phyloP scores from a whole-genome alignment of 257 asterid species.

The Lycium barbarum region DNA sequence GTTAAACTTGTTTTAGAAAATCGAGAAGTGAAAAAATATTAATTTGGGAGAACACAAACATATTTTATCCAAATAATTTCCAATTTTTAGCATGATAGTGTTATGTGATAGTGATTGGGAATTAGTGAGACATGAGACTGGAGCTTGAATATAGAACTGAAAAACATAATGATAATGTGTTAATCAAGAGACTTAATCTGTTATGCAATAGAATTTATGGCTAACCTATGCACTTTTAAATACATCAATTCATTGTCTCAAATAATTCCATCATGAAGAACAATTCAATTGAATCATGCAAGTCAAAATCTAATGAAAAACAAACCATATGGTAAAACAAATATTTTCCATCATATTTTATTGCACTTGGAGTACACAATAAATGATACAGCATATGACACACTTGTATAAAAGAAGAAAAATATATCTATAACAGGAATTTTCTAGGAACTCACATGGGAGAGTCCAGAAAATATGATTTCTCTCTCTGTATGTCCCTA shows the following conservation, averaged over 20 bases:
- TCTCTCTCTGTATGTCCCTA: slow-evolving; percentile 34
- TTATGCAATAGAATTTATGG: not conserved
- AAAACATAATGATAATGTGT: not conserved
- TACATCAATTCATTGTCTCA: not conserved
- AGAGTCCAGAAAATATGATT: slow-evolving; percentile 35
- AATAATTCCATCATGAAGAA: slow-evolving; percentile 15
- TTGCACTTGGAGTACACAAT: slow-evolving; percentile 7
- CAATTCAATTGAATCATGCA: not conserved
- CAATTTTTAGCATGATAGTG: not conserved
- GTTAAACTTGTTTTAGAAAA: not conserved
- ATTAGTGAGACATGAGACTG: not conserved
- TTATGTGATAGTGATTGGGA: not conserved
- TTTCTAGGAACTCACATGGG: slow-evolving; percentile 41
- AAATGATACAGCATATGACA: slow-evolving; percentile 27
- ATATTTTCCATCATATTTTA: slow-evolving; percentile 2
- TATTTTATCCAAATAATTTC: not conserved
- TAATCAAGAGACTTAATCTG: not conserved
- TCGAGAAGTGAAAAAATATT: not conserved
- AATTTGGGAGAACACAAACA: not conserved
- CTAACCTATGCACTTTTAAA: not conserved
- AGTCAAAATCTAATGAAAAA: slow-evolving; percentile 14
- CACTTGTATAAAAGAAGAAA: slow-evolving; percentile 22
- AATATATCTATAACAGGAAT: slow-evolving; percentile 26
- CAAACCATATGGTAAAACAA: not conserved
- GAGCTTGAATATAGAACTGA: not conserved